phyloP scores from a whole-genome alignment of 2,329 filamentous ascomycete species.

The Alternaria arbusti region DNA sequence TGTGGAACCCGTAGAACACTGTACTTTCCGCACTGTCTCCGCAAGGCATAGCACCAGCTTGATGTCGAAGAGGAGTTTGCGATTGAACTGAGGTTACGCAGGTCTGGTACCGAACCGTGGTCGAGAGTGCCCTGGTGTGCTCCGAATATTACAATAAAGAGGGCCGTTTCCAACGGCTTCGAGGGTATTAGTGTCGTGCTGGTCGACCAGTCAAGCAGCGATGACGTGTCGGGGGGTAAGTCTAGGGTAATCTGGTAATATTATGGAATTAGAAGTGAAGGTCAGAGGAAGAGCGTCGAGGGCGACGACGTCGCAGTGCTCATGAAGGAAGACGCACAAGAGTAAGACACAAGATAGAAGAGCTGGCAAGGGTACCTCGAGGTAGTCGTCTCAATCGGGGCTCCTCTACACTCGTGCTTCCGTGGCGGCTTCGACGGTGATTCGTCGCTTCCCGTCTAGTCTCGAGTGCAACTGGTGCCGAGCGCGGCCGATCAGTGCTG shows the following conservation, averaged over 20 bases:
- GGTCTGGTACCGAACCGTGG: constrained; percentile 28
- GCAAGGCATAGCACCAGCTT: constrained; percentile 7
- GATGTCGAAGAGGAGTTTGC: not conserved
- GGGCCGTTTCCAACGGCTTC: constrained; percentile 17
- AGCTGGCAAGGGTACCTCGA: constrained; percentile 23
- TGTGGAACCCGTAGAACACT: not conserved
- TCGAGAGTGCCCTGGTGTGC: constrained; percentile 11
- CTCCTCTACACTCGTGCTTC: constrained; percentile 38
- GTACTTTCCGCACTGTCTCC: constrained; percentile 6
- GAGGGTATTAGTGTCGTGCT: constrained; percentile 18
- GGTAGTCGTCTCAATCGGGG: constrained; percentile 19
- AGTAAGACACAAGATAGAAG: constrained; percentile 20
- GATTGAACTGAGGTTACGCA: not conserved
- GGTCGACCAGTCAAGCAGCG: constrained; percentile 17
- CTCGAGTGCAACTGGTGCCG: constrained; percentile 38
- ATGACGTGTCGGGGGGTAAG: constrained; percentile 7
- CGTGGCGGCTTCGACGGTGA: constrained; percentile 21
- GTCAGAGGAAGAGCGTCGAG: constrained; percentile 12
- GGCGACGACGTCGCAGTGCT: constrained; percentile 15
- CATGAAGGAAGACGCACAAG: constrained; percentile 14
- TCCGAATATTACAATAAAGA: constrained; percentile 18
- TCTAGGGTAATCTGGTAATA: constrained; percentile 8
- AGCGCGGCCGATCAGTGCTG: constrained; percentile 31
- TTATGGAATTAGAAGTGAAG: constrained; percentile 14
- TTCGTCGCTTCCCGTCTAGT: constrained; percentile 31